Percentiles rank a stretch among this genome's conserved stretches.
Conservation (phyloP, 179 eudicot genomes). For the Nepenthes alata region DNA sequence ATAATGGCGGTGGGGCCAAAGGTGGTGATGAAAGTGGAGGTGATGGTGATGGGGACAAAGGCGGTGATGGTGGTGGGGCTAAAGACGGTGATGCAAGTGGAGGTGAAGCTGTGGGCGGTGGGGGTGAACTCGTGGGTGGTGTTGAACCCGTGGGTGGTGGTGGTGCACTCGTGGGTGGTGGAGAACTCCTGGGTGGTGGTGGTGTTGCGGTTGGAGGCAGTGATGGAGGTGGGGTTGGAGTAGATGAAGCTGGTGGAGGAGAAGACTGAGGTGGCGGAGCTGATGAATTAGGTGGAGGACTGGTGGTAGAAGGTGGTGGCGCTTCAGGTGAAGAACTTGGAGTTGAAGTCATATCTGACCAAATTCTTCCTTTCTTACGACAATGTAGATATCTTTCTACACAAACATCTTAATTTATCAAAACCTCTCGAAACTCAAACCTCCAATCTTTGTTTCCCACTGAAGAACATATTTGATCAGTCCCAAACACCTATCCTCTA, state of each 20-base stretch:
- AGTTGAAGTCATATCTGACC: slow-evolving; percentile 33
- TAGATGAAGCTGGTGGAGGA: slow-evolving; percentile 7
- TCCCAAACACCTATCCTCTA: background rate
- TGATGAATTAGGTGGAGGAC: slow-evolving; percentile 9
- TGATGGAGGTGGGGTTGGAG: slow-evolving; percentile 19
- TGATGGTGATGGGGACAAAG: slow-evolving; percentile 1
- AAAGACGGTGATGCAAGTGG: slow-evolving; percentile 12
- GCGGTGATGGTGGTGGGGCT: background rate
- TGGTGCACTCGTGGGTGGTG: slow-evolving; percentile 3
- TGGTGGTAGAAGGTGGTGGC: slow-evolving; percentile 6
- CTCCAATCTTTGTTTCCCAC: too few species aligned
- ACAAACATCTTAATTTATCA: slow-evolving; percentile 14
- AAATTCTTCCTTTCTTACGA: slow-evolving; percentile 11
- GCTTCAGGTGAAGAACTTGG: slow-evolving; percentile 19
- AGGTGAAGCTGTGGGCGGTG: slow-evolving; percentile 6
- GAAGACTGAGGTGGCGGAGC: slow-evolving; percentile 12
- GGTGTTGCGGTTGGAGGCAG: slow-evolving; percentile 17
- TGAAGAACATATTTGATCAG: background rate
- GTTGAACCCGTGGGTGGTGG: background rate
- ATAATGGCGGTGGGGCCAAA: background rate
- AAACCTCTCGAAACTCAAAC: background rate
- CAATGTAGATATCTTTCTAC: slow-evolving; percentile 15
- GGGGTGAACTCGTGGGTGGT: slow-evolving; percentile 2
- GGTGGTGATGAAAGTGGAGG: slow-evolving; percentile 10
- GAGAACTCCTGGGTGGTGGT: background rate